Conservation (phyloP, 1,139 yeast species). For the Debaryomycetaceae sp. region DNA sequence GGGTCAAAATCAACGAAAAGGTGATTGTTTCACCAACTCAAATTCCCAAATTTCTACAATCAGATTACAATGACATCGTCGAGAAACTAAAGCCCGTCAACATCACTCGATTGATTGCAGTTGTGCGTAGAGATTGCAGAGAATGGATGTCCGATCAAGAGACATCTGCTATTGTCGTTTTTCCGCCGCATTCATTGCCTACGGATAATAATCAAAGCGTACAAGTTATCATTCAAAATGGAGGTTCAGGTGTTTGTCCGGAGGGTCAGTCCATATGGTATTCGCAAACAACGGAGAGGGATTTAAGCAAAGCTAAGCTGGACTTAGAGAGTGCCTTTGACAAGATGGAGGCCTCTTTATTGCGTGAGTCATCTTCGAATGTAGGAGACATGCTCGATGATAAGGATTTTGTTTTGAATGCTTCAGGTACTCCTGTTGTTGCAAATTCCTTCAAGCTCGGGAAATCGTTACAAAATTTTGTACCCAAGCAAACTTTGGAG, state of each 20-base stretch:
- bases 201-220: slow-evolving; percentile 68
- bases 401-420: slow-evolving; percentile 50
- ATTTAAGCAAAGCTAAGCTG: slow-evolving; percentile 59
- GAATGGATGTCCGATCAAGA: slow-evolving; percentile 92
- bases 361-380: slow-evolving; percentile 68
- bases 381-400: slow-evolving; percentile 44
- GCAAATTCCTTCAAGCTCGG: slow-evolving; percentile 83
- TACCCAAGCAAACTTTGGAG: slow-evolving; percentile 75
- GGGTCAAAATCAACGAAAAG: slow-evolving; percentile 71
- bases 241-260: slow-evolving; percentile 90
- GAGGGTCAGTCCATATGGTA: slow-evolving; percentile 89
- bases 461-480: slow-evolving; percentile 76
- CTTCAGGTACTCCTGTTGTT: slow-evolving; percentile 61
- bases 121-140: slow-evolving; percentile 80
- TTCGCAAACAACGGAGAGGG: slow-evolving; percentile 72
- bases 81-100: slow-evolving; percentile 41
- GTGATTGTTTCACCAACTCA: slow-evolving; percentile 72
- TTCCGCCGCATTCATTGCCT: slow-evolving; percentile 83
- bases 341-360: slow-evolving; percentile 73
- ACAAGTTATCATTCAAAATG: slow-evolving; percentile 82
- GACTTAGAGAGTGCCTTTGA: slow-evolving; percentile 79
- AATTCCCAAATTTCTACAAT: slow-evolving; percentile 47
- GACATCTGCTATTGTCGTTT: slow-evolving; percentile 80
- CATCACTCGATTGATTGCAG: slow-evolving; percentile 72
- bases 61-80: slow-evolving; percentile 31